These are phyloP conservation scores for Termitomyces sp. DNA, from an alignment of 768 basidiomycete species.

Conservation along the genomic window DNA sequence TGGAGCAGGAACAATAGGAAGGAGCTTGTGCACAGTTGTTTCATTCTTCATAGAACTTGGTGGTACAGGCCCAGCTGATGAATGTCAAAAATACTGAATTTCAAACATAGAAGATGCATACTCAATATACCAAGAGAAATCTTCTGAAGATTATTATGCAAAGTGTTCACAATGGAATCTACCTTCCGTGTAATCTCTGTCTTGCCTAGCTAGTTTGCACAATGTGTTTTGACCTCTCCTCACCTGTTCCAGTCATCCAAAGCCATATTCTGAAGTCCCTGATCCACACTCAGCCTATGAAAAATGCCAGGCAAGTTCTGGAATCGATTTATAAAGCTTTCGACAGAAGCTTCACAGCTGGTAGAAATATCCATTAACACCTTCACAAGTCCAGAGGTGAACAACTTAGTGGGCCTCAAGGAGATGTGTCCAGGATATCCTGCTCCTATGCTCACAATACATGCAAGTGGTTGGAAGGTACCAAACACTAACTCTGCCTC, in stretches of 20 bases:
- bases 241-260: neutral
- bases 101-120: neutral
- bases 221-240: neutral
- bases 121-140: neutral
- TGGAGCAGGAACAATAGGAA: neutral
- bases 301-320: neutral
- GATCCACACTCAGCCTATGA: neutral
- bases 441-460: neutral
- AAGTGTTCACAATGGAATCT: neutral
- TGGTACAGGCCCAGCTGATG: neutral
- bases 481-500: slow-evolving; percentile 1
- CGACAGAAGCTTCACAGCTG: neutral
- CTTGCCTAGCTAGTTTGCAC: neutral
- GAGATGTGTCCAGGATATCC: neutral
- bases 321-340: neutral
- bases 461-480: neutral
- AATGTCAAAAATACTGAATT: neutral
- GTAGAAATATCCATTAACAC: neutral
- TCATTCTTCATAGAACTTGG: neutral
- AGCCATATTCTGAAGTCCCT: neutral
- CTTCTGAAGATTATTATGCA: neutral
- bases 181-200: neutral
- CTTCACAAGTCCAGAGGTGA: neutral
- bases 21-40: neutral
- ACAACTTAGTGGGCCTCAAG: neutral